Base-by-base conservation (phyloP, 129 eudicot species). In the Smallanthus sonchifolius region DNA sequence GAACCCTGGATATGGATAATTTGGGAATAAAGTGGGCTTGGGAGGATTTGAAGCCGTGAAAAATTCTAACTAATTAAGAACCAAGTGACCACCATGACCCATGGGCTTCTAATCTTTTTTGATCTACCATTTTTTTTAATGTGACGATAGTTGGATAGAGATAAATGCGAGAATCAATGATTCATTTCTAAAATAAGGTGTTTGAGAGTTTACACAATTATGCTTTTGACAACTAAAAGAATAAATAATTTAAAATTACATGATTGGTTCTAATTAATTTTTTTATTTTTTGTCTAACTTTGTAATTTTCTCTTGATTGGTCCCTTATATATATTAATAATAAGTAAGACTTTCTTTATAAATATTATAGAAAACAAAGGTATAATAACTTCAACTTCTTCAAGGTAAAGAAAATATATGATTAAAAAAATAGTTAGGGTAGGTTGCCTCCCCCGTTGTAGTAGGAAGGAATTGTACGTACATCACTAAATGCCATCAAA, bases 401-500 rank as follows among this genome's bases (percentile, higher is more conserved):
- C 60, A 6, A 17, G 30, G 30, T 52, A 52, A 52, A 16, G 5
- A 48, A 6, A 51, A 52, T 17, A 16, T 28, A 28, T 24, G 15
- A 60, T 60, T 13, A 64, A 36, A 7, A 3, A 15, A 34, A 64
- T 3, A 67, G 5, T 6, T 68, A 43, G 16, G 52, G 75, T 77
- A 42, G 54, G 75, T 69, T 69, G 49, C 45, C 76, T 37, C 54
- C 39, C 44, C 36, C 13, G 20, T 72, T 42, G 67, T 72, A 56
- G 30, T 57, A 37, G 62, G 42, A 59, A 61, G 20, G 10, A 54
- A 17, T 69, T 43, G 82, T 70, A 70, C 77, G 63, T 78, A 70
- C 54, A 47, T 60, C 77, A 78, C 72, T 70, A 62, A 39, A 63
- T 49, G 66, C 76, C 72, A 77, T 59, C 35, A 60, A 17, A 28